These are phyloP conservation scores for Phoma herbarum DNA, from an alignment of 2,329 filamentous ascomycete genomes.

Conservation along the genomic window DNA sequence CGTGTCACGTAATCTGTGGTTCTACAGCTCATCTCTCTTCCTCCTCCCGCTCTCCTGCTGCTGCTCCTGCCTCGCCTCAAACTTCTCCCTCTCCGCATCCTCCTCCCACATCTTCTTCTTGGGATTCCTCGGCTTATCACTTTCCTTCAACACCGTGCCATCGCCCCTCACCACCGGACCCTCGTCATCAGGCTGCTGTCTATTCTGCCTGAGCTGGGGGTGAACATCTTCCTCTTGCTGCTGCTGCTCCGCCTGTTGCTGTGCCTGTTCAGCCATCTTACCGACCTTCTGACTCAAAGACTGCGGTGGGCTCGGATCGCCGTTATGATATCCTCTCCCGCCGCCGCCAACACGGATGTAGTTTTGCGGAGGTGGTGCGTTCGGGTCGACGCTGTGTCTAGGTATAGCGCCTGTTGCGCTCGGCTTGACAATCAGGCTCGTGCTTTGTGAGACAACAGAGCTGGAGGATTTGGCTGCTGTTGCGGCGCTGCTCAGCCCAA, in stretches of 20 bases:
- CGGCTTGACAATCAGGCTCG: conserved; percentile 55
- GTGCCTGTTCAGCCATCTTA: conserved; percentile 53
- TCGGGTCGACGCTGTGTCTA: conserved; percentile 38
- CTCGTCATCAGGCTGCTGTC: conserved; percentile 38
- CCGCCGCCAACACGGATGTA: conserved; percentile 60
- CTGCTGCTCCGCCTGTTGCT: conserved; percentile 34
- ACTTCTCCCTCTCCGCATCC: conserved; percentile 44
- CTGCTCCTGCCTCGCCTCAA: conserved; percentile 25
- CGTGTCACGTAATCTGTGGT: not conserved
- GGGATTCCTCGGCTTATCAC: conserved; percentile 59
- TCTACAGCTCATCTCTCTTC: conserved; percentile 23
- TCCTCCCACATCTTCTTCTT: conserved; percentile 71
- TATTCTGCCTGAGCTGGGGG: conserved; percentile 37
- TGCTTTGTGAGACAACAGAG: conserved; percentile 30
- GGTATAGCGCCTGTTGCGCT: conserved; percentile 53
- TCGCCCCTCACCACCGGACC: conserved; percentile 54
- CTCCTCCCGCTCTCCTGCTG: conserved; percentile 7
- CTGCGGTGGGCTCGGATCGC: conserved; percentile 47
- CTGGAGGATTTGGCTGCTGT: conserved; percentile 31
- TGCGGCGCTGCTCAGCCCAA: conserved; percentile 60
- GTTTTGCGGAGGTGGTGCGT: conserved; percentile 40
- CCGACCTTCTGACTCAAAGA: conserved; percentile 54
- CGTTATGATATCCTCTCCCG: conserved; percentile 56
- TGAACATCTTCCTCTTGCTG: conserved; percentile 37
- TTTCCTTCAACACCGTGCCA: conserved; percentile 56